phyloP scores from a whole-genome alignment of 73 alveolate genomes.

The Symbiodinium pilosum region DNA sequence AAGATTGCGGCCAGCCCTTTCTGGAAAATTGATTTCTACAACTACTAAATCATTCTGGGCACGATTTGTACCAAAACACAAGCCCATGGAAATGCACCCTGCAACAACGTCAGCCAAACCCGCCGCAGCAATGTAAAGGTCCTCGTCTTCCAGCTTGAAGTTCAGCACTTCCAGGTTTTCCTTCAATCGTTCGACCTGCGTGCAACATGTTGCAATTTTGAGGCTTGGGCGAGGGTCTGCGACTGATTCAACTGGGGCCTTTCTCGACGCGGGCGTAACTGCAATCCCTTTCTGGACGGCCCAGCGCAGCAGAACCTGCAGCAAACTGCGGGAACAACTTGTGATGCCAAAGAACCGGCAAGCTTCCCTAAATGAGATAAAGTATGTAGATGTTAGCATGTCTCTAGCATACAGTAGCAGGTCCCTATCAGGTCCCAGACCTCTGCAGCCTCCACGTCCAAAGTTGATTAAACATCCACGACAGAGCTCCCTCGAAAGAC shows the following conservation, averaged over 20 bases:
- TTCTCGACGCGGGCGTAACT: slow-evolving; percentile 54
- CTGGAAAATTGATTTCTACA: background rate
- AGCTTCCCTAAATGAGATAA: too few species aligned
- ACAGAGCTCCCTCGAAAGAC: too few species aligned
- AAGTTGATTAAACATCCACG: too few species aligned
- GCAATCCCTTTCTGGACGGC: slow-evolving; percentile 50
- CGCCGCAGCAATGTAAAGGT: background rate
- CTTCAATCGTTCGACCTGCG: background rate
- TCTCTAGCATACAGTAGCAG: too few species aligned
- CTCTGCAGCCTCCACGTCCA: too few species aligned
- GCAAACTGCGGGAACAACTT: background rate
- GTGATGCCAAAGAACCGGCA: background rate
- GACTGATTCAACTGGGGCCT: background rate
- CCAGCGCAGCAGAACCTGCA: slow-evolving; percentile 63
- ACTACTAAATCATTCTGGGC: background rate
- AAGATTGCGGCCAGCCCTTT: too few species aligned
- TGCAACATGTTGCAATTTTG: too few species aligned
- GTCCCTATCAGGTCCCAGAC: too few species aligned
- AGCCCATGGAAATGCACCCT: background rate
- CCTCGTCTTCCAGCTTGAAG: slow-evolving; percentile 27
- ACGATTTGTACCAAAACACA: background rate
- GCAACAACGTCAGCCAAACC: background rate
- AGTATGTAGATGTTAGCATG: too few species aligned
- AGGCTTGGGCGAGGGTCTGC: background rate
- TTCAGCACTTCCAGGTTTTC: slow-evolving; percentile 67